Evolutionary conservation across 2,329 filamentous ascomycete species (phyloP).

Genomic region (Cordyceps farinosa): DNA sequence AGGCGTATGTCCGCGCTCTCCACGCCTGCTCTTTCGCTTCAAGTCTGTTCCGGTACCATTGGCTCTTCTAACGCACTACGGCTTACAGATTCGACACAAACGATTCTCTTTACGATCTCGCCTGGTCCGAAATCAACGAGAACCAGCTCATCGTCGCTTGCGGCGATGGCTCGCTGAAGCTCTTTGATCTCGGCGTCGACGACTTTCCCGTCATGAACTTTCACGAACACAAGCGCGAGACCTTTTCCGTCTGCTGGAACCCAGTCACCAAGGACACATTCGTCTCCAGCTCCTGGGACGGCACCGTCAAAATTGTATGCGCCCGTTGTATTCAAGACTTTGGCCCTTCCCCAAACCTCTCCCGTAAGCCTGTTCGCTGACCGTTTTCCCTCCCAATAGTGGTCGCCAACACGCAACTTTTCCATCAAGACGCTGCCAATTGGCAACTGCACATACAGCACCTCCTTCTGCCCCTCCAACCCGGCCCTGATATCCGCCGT

Average conservation of each 20-base stretch:
- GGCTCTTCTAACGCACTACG: background rate
- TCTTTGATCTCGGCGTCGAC: conserved; percentile 79
- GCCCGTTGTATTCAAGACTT: background rate
- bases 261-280: conserved; percentile 88
- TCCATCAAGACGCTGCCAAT: conserved; percentile 85
- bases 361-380: background rate
- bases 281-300: conserved; percentile 91
- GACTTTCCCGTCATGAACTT: conserved; percentile 89
- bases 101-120: conserved; percentile 90
- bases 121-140: conserved; percentile 96
- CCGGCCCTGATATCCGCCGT: conserved; percentile 83
- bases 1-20: conserved; percentile 55
- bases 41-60: background rate
- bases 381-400: conserved; percentile 43
- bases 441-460: conserved; percentile 90
- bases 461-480: conserved; percentile 85
- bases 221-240: conserved; percentile 88
- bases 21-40: background rate
- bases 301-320: conserved; percentile 79
- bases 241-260: conserved; percentile 92
- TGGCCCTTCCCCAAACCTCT: background rate
- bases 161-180: conserved; percentile 90
- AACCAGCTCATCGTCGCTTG: conserved; percentile 87
- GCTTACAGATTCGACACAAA: conserved; percentile 81
- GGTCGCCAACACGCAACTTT: conserved; percentile 73